Base-by-base conservation (phyloP, 306 rosid species). In the Dryas drummondii region DNA sequence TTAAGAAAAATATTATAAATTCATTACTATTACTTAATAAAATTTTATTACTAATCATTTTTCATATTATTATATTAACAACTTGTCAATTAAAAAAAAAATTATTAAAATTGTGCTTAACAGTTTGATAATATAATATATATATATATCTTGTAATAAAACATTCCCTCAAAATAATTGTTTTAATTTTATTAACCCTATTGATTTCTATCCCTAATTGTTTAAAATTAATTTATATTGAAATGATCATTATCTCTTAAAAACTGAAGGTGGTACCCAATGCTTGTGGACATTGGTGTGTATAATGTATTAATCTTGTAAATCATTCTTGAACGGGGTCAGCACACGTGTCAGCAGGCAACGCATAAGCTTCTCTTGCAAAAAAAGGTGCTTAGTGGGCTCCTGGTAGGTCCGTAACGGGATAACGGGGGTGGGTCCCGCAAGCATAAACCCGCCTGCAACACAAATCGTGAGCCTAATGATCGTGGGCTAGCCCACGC, bases 401-500 rank as follows among this genome's bases (percentile, higher is more conserved):
- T 79, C 84, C 55, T 0, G 6, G 26, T 54, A 54, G 67, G 75
- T 32, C 73, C 75, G 19, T 11, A 45, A 47, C 32, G 62, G 70
- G 64, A 69, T 68, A 66, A 79, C 74, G 63, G 81, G 32, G 10
- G 45, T 48, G 75, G 91, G 81, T 19, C 85, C 96, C 87, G 78
- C 82, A 37, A 13, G 51, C 69, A 55, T 68, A 61, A 82, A 55
- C 42, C 77, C 47, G 88, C 84, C 87, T 49, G 82, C 82, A 79
- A 32, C 55, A 72, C 42, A 61, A 70, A 79, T 74, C 1, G 88
- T 72, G 84, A 83, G 87, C 5, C 54, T 77, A 72, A 87, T 85
- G 81, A 85, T 91, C 82, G 66, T 64, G 80, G 86, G 78, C 74
- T 68, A 81, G 80, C 90, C 89, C 88, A 88, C 89, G 93, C 91